These are phyloP conservation scores for Aechmea fasciata DNA, from an alignment of 176 grass and related monocot species.

Conservation along the genomic window DNA sequence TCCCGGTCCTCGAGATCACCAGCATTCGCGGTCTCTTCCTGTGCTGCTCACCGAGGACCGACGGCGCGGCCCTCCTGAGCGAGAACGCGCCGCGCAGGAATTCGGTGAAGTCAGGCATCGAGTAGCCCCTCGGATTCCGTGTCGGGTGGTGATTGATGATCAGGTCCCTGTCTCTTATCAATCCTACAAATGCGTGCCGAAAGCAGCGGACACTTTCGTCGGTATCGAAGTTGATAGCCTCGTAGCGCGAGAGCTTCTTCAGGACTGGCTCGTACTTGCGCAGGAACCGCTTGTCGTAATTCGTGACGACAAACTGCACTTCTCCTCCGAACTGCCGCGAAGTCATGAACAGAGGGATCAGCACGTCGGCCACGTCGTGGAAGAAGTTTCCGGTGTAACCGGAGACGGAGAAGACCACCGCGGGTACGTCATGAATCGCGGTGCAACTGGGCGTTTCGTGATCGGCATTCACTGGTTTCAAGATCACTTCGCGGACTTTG, in stretches of 20 bases:
- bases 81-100: constrained; percentile 43
- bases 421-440: constrained; percentile 36
- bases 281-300: constrained; percentile 59
- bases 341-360: constrained; percentile 63
- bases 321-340: constrained; percentile 43
- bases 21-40: constrained; percentile 38
- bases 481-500: constrained; percentile 39
- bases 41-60: constrained; percentile 31
- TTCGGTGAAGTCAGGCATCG: constrained; percentile 52
- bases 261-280: constrained; percentile 52
- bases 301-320: constrained; percentile 55
- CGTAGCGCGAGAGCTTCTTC: constrained; percentile 43
- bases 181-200: constrained; percentile 24
- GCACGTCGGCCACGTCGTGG: constrained; percentile 55
- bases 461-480: constrained; percentile 30
- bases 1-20: constrained; percentile 39
- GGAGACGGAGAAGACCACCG: constrained; percentile 42
- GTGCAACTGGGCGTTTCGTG: constrained; percentile 33
- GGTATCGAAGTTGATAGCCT: constrained; percentile 49
- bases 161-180: constrained; percentile 60
- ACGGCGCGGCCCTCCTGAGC: constrained; percentile 24
- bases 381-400: constrained; percentile 87
- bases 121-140: constrained; percentile 43
- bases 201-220: constrained; percentile 62
- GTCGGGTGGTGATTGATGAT: constrained; percentile 48